A percentile compares a stretch with the other conserved stretches of the same genome.
phyloP scores from a whole-genome alignment of 148 eudicot genomes.

The Limonium bicolor region DNA sequence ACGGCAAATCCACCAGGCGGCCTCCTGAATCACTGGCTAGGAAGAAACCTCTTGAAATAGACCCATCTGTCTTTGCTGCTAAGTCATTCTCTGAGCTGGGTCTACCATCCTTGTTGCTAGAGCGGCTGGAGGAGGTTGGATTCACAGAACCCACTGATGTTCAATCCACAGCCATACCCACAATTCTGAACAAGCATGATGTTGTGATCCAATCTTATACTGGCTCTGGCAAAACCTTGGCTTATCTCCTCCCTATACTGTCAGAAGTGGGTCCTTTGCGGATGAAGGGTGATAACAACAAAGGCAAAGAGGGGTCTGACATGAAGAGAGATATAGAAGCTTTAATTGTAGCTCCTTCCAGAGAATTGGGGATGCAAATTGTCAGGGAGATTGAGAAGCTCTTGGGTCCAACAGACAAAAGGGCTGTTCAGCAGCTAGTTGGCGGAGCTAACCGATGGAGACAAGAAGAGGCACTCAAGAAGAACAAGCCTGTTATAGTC shows the following conservation, averaged over 20 bases:
- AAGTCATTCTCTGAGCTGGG: slow-evolving; percentile 81
- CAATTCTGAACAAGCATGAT: slow-evolving; percentile 55
- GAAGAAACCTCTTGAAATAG: slow-evolving; percentile 34
- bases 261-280: slow-evolving; percentile 64
- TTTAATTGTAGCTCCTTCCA: slow-evolving; percentile 83
- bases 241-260: slow-evolving; percentile 86
- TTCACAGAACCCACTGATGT: slow-evolving; percentile 69
- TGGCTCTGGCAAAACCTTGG: slow-evolving; percentile 92
- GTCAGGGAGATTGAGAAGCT: slow-evolving; percentile 83
- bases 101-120: slow-evolving; percentile 54
- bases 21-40: not conserved
- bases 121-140: slow-evolving; percentile 67
- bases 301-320: slow-evolving; percentile 14
- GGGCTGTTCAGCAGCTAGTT: slow-evolving; percentile 84
- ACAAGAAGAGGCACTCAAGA: slow-evolving; percentile 86
- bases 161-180: slow-evolving; percentile 76
- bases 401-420: slow-evolving; percentile 56
- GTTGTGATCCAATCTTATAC: slow-evolving; percentile 93
- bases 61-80: slow-evolving; percentile 68
- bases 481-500: slow-evolving; percentile 79
- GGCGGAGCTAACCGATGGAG: slow-evolving; percentile 82
- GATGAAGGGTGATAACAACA: slow-evolving; percentile 10
- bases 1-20: too few species aligned
- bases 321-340: slow-evolving; percentile 57
- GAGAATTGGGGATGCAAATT: slow-evolving; percentile 96